These are phyloP conservation scores for Ophiocordyceps camponoti-leonardi DNA, from an alignment of 2,329 filamentous ascomycete genomes.

Conservation along the genomic window DNA sequence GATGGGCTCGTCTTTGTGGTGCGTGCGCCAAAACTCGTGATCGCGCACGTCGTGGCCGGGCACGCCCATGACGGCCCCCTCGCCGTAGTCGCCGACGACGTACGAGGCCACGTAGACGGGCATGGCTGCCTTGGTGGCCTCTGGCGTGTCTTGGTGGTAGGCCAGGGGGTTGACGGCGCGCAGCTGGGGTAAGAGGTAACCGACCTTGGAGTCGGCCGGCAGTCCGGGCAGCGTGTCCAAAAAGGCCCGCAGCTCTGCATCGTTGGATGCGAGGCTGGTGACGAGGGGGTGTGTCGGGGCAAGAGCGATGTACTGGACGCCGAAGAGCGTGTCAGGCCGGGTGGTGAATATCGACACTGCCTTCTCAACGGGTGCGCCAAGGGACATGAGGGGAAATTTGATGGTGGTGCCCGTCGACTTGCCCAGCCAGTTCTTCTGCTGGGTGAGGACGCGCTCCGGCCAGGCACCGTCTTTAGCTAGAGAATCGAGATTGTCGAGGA, in stretches of 20 bases:
- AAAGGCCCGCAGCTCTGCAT: constrained; percentile 49
- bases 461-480: constrained; percentile 48
- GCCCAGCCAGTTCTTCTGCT: constrained; percentile 82
- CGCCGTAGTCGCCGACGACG: constrained; percentile 70
- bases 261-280: constrained; percentile 35
- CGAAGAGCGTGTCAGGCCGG: constrained; percentile 71
- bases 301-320: constrained; percentile 70
- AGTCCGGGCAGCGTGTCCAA: constrained; percentile 42
- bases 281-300: constrained; percentile 59
- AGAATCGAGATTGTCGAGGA: constrained; percentile 53
- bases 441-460: constrained; percentile 67
- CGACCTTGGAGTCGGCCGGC: constrained; percentile 41
- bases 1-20: constrained; percentile 42
- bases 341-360: constrained; percentile 66
- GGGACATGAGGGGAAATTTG: constrained; percentile 44
- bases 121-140: constrained; percentile 36
- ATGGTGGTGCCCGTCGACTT: constrained; percentile 58
- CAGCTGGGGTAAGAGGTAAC: constrained; percentile 47
- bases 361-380: constrained; percentile 21
- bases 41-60: constrained; percentile 72
- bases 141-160: constrained; percentile 30
- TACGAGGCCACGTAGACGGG: constrained; percentile 75
- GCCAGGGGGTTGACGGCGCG: constrained; percentile 49
- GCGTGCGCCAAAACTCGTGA: constrained; percentile 62
- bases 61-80: constrained; percentile 83